Evolutionary conservation across 768 basidiomycete genomes (phyloP).

Genomic region (Butyriboletus loyo): DNA sequence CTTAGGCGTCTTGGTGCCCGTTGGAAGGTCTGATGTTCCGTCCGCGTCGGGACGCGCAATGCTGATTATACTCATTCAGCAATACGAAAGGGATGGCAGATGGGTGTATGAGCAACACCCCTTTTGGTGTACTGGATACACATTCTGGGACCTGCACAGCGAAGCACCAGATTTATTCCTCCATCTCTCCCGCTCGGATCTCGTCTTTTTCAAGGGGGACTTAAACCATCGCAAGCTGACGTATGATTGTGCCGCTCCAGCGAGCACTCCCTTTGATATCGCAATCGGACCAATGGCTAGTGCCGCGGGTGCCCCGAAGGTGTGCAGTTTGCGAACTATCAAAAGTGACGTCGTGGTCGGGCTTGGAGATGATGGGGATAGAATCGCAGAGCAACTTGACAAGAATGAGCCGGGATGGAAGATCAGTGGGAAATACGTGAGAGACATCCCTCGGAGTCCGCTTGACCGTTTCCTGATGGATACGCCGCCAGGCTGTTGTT

Average conservation of each 20-base stretch:
- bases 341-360: slow-evolving; percentile 96
- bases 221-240: slow-evolving; percentile 90
- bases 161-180: slow-evolving; percentile 92
- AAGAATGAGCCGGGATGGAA: slow-evolving; percentile 91
- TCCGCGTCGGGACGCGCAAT: neutral
- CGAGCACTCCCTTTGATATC: slow-evolving; percentile 82
- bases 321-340: slow-evolving; percentile 86
- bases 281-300: slow-evolving; percentile 93
- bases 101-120: slow-evolving; percentile 95
- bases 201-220: slow-evolving; percentile 94
- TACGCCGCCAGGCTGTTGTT: slow-evolving; percentile 65
- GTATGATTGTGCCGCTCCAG: slow-evolving; percentile 83
- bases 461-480: slow-evolving; percentile 14
- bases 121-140: slow-evolving; percentile 96
- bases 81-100: slow-evolving; percentile 90
- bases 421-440: slow-evolving; percentile 94
- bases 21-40: slow-evolving; percentile 68
- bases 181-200: slow-evolving; percentile 83
- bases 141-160: slow-evolving; percentile 81
- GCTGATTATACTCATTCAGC: slow-evolving; percentile 37
- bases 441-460: slow-evolving; percentile 29
- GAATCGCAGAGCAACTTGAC: slow-evolving; percentile 75
- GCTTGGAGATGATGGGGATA: slow-evolving; percentile 64
- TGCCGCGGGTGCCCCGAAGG: slow-evolving; percentile 80
- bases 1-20: slow-evolving; percentile 74